Evolutionary conservation across 192 early-diverging fungal genomes (phyloP).

Genomic region (Coemansia sp.): DNA sequence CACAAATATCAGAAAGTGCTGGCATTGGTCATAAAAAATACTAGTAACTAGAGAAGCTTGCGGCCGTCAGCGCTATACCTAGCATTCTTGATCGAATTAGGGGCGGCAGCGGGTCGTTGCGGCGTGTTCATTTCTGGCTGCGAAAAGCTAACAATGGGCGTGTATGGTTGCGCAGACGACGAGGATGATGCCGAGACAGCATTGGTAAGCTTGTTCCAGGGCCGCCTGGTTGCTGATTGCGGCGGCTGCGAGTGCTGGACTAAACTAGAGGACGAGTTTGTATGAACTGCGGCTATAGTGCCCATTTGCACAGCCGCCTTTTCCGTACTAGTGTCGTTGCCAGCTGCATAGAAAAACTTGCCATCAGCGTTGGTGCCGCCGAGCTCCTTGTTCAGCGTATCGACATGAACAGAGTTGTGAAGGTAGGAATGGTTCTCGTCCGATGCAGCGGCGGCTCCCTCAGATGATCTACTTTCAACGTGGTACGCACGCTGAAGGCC

Average conservation of each 20-base stretch:
- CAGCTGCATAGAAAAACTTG: not conserved
- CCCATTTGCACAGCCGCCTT: not conserved
- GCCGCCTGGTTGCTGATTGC: no score
- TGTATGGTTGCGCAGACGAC: no score
- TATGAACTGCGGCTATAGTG: no score
- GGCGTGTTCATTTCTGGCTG: not conserved
- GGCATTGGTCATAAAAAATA: no score
- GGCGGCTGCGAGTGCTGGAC: no score
- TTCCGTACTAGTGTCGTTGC: not conserved
- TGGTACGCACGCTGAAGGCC: constrained; percentile 36
- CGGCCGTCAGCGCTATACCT: not conserved
- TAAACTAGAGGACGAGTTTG: no score
- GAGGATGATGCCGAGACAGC: no score
- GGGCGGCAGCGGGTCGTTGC: not conserved
- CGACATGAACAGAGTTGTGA: not conserved
- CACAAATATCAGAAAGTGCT: no score
- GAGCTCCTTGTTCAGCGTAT: not conserved
- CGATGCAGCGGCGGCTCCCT: not conserved
- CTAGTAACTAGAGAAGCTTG: no score
- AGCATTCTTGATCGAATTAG: not conserved
- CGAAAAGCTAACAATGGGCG: not conserved
- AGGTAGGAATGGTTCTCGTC: not conserved
- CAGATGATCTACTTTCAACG: not conserved
- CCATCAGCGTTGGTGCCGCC: not conserved
- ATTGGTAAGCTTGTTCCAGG: no score